Conservation (phyloP, 805 yeast species). For the Vanderwaltozyma yarrowii region DNA sequence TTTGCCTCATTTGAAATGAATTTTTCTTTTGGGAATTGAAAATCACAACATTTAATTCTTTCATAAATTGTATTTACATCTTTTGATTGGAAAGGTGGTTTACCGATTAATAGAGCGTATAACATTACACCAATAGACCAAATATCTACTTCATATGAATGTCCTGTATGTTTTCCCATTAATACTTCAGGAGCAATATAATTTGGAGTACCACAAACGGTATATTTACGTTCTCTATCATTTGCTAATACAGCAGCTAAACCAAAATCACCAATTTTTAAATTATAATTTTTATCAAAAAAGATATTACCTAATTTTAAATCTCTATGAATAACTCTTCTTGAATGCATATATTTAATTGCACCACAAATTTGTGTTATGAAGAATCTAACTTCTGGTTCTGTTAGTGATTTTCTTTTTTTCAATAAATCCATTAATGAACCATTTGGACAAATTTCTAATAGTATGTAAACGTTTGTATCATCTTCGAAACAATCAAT, state of each 20-base stretch:
- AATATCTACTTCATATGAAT: slow-evolving; percentile 83
- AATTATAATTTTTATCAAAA: slow-evolving; percentile 84
- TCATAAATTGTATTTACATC: slow-evolving; percentile 84
- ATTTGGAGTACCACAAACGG: slow-evolving; percentile 96
- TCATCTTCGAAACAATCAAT: slow-evolving; percentile 96
- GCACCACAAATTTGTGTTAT: slow-evolving; percentile 92
- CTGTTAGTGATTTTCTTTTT: slow-evolving; percentile 68
- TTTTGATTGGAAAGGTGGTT: slow-evolving; percentile 92
- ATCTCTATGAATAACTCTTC: slow-evolving; percentile 93
- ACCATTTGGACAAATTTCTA: slow-evolving; percentile 91
- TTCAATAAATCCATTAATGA: slow-evolving; percentile 85
- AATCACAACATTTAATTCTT: slow-evolving; percentile 74
- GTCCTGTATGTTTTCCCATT: slow-evolving; percentile 67
- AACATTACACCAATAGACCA: slow-evolving; percentile 97
- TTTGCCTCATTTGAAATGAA: slow-evolving; percentile 58
- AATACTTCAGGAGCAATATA: slow-evolving; percentile 91
- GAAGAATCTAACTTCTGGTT: slow-evolving; percentile 80
- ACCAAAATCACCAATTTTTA: slow-evolving; percentile 95
- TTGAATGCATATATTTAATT: slow-evolving; percentile 77
- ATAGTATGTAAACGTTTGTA: slow-evolving; percentile 77
- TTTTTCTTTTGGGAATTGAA: slow-evolving; percentile 63
- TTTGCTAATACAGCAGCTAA: slow-evolving; percentile 78
- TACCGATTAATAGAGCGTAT: slow-evolving; percentile 79
- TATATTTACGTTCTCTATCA: slow-evolving; percentile 63
- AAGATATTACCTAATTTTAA: slow-evolving; percentile 90